Percentiles rank a stretch among this genome's conserved stretches.
Conservation (phyloP, 2,329 filamentous ascomycete genomes). For the Calonectria pseudoreteaudii region DNA sequence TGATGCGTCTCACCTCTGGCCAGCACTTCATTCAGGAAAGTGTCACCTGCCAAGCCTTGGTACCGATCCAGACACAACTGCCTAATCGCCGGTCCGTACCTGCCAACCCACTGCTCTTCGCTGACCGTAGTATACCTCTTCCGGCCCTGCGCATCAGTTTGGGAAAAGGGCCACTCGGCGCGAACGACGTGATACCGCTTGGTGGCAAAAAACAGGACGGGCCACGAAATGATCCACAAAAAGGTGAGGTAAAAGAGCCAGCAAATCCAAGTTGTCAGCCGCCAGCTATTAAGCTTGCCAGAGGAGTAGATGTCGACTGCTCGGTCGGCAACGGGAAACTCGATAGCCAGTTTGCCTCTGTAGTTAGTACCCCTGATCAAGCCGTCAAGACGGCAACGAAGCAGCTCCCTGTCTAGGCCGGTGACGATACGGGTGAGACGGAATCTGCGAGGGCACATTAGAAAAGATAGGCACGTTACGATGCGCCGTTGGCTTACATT, state of each 20-base stretch:
- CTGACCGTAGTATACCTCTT: constrained; percentile 33
- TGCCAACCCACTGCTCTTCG: constrained; percentile 29
- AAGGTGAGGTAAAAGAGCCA: constrained; percentile 39
- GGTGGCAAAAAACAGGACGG: constrained; percentile 31
- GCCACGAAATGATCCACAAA: constrained; percentile 40
- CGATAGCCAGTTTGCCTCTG: constrained; percentile 27
- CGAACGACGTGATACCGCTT: constrained; percentile 34
- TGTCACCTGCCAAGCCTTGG: constrained; percentile 32
- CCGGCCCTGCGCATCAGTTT: constrained; percentile 6
- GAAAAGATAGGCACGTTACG: rapidly evolving
- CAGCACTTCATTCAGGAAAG: constrained; percentile 31
- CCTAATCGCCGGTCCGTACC: constrained; percentile 30
- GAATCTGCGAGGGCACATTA: constrained; percentile 26
- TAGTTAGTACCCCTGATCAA: constrained; percentile 35
- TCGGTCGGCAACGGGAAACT: constrained; percentile 35
- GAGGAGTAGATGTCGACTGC: constrained; percentile 39
- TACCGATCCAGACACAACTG: constrained; percentile 36
- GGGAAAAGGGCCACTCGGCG: constrained; percentile 33
- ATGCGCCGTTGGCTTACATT: constrained; percentile 24
- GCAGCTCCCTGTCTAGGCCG: constrained; percentile 13
- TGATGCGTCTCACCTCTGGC: constrained; percentile 15
- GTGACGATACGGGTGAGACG: constrained; percentile 31
- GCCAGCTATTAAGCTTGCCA: constrained; percentile 30
- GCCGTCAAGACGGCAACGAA: not conserved
- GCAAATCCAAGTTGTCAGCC: constrained; percentile 33